Evolutionary conservation across 495 filamentous ascomycete genomes (phyloP), one percentile per base, ranked within the genome.

Genomic region (Trichoderma parareesei): DNA sequence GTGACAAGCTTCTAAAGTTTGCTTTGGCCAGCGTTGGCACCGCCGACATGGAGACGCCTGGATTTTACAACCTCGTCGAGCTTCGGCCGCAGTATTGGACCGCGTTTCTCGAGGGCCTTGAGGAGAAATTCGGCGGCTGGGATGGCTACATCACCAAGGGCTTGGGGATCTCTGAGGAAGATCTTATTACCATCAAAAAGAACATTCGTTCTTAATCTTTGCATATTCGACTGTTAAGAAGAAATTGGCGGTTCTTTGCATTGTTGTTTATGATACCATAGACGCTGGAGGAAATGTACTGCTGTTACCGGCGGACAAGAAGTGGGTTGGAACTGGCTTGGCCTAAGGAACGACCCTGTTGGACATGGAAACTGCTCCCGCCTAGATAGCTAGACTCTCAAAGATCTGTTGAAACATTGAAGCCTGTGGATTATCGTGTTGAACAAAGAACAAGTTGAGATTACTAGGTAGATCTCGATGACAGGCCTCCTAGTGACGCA

Each of bases 121-220:
- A 76, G 57, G 62, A 71, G 42, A 69, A 73, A 33, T 74, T 77
- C 43, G 78, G 76, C 35, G 77, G 79, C 4, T 80, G 78, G 63
- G 75, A 80, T 55, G 68, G 70, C 9, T 82, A 81, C 62, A 71
- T 79, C 42, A 74, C 65, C 8, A 65, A 71, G 6, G 66, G 66
- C 27, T 68, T 82, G 35, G 77, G 78, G 4, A 76, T 83, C 48
- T 70, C 72, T 3, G 65, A 65, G 8, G 74, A 74, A 5, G 79
- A 82, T 9, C 55, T 83, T 16, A 64, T 66, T 7, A 76, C 66
- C 63, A 78, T 83, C 62, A 76, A 72, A 68, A 69, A 64, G 66
- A 80, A 79, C 66, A 68, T 81, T 18, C 38, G 61, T 3, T 63
- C 61, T 9, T 63, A 18, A 49, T 60, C 7, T 49, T 49, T 18